Evolutionary conservation across 2,329 filamentous ascomycete species (phyloP).

Genomic region (Ascocoryne sarcoides): DNA sequence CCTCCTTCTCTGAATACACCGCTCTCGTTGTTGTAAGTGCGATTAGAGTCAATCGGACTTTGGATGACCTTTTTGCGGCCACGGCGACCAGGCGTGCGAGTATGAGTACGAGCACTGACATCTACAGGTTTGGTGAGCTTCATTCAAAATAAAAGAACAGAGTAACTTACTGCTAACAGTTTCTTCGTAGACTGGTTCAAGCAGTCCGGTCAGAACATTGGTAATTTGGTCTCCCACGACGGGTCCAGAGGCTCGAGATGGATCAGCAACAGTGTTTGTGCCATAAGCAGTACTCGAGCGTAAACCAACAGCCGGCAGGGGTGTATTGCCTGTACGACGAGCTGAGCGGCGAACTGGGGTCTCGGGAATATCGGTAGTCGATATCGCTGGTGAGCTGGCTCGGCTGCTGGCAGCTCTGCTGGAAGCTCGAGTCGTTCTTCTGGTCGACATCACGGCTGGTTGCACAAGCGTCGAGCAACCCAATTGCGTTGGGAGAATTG

Average conservation of each 20-base stretch:
- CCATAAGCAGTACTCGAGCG: slow-evolving; percentile 24
- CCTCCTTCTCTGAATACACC: slow-evolving; percentile 28
- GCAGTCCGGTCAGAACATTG: slow-evolving; percentile 13
- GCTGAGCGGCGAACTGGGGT: slow-evolving; percentile 11
- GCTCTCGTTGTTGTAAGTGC: slow-evolving; percentile 31
- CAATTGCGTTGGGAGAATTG: no score
- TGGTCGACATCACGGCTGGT: slow-evolving; percentile 24
- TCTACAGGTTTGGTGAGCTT: no score
- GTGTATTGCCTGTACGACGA: slow-evolving; percentile 9
- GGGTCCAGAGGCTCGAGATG: slow-evolving; percentile 8
- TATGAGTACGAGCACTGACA: background rate
- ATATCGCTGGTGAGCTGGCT: slow-evolving; percentile 12
- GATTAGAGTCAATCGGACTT: slow-evolving; percentile 5
- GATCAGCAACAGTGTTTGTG: slow-evolving; percentile 16
- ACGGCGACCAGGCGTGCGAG: background rate
- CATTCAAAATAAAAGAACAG: no score
- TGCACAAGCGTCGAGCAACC: no score
- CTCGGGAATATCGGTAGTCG: slow-evolving; percentile 10
- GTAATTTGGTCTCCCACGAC: slow-evolving; percentile 11
- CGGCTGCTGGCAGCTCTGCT: slow-evolving; percentile 18
- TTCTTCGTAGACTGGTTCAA: slow-evolving; percentile 13
- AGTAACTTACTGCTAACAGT: slow-evolving; percentile 2
- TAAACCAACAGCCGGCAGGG: slow-evolving; percentile 16
- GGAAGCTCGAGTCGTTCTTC: slow-evolving; percentile 17
- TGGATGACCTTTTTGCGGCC: no score